These are phyloP conservation scores for Claviceps citrina DNA, from an alignment of 2,329 filamentous ascomycete species.

Conservation along the genomic window DNA sequence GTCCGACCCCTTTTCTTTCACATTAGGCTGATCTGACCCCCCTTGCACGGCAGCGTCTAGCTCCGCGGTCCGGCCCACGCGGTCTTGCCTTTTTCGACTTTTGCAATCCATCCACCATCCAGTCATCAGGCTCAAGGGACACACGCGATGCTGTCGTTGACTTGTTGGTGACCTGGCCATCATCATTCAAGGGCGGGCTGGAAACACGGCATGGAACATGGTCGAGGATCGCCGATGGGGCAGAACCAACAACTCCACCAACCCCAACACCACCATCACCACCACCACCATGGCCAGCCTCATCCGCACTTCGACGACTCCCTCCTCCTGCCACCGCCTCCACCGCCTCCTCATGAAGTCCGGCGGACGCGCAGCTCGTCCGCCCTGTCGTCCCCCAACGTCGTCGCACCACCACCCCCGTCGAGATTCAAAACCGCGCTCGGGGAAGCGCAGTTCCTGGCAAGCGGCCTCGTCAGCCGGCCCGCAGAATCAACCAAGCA, in stretches of 20 bases:
- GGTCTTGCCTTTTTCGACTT: too few species aligned
- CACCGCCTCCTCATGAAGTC: conserved; percentile 5
- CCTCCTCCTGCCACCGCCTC: not conserved
- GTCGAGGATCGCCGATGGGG: not conserved
- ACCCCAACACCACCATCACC: not conserved
- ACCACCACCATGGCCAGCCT: not conserved
- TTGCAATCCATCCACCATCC: too few species aligned
- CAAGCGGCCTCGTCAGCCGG: conserved; percentile 47
- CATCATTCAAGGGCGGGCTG: too few species aligned
- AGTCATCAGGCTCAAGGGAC: too few species aligned
- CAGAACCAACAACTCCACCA: not conserved
- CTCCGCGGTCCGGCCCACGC: too few species aligned
- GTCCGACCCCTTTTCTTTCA: too few species aligned
- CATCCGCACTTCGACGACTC: not conserved
- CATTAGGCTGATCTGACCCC: too few species aligned
- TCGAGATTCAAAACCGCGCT: conserved; percentile 32
- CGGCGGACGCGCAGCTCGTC: conserved; percentile 20
- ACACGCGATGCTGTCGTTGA: too few species aligned
- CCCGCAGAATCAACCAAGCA: conserved; percentile 51
- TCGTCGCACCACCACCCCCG: conserved; percentile 6
- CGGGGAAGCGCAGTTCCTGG: conserved; percentile 47
- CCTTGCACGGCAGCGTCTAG: too few species aligned
- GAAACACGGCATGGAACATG: too few species aligned
- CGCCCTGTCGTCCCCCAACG: conserved; percentile 9
- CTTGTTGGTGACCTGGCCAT: too few species aligned